Conservation (phyloP, 129 eudicot species). For the Calendula officinalis region DNA sequence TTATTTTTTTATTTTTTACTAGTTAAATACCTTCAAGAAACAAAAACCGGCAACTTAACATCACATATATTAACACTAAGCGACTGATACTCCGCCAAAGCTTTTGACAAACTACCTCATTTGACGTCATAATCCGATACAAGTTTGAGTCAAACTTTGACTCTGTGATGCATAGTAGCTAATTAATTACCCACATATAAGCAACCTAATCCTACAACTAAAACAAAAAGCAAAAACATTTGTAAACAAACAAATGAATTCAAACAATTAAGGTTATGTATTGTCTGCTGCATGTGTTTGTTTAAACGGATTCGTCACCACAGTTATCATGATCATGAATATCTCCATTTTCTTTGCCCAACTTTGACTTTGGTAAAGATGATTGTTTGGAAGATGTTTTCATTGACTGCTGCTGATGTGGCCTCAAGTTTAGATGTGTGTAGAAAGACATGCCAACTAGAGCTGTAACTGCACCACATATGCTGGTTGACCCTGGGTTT, state of each 20-base stretch:
- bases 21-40: not conserved
- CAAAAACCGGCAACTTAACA: not conserved
- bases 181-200: constrained; percentile 16
- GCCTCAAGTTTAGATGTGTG: constrained; percentile 71
- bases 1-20: too few species aligned
- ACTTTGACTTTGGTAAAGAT: constrained; percentile 72
- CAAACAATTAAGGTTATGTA: constrained; percentile 22
- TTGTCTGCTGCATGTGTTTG: constrained; percentile 7
- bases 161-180: not conserved
- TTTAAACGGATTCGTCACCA: constrained; percentile 62
- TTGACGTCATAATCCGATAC: not conserved
- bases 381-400: constrained; percentile 53
- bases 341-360: constrained; percentile 78
- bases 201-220: constrained; percentile 30
- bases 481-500: constrained; percentile 82
- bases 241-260: constrained; percentile 30
- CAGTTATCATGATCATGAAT: constrained; percentile 33
- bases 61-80: constrained; percentile 6
- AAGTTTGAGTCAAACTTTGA: constrained; percentile 7
- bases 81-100: not conserved
- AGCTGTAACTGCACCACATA: constrained; percentile 80
- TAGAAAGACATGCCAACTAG: constrained; percentile 82
- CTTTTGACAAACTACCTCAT: not conserved
- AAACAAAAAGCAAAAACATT: constrained; percentile 28
- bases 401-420: constrained; percentile 41